phyloP scores from a whole-genome alignment of 805 yeast genomes.

The Candida fluviatilis region DNA sequence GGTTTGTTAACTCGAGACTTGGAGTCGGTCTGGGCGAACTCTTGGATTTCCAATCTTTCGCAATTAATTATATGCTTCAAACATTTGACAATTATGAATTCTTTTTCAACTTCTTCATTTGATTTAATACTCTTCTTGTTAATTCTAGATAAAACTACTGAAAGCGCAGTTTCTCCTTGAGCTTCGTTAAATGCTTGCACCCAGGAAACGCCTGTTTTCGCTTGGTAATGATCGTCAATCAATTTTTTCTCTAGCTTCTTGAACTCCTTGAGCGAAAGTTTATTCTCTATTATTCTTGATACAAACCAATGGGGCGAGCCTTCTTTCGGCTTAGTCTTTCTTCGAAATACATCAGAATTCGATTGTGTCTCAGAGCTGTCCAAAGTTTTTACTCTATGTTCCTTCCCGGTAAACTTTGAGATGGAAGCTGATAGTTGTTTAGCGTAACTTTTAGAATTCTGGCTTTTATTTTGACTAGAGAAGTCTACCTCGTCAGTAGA shows the following conservation, averaged over 20 bases:
- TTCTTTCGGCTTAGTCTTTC: conserved; percentile 26
- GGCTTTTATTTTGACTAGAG: no score
- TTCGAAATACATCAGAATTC: neutral
- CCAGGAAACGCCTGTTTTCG: conserved; percentile 25
- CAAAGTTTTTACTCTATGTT: conserved; percentile 1
- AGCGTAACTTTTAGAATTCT: neutral
- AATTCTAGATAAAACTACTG: conserved; percentile 33
- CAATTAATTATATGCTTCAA: conserved; percentile 30
- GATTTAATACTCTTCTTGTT: conserved; percentile 41
- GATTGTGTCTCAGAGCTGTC: conserved; percentile 4
- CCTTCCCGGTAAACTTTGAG: conserved; percentile 1
- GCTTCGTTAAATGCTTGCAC: conserved; percentile 29
- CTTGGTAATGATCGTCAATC: conserved; percentile 13
- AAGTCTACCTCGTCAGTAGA: no score
- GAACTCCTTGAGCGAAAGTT: conserved; percentile 28
- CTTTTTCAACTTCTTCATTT: conserved; percentile 41
- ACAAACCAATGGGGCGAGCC: conserved; percentile 42
- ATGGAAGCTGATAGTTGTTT: neutral
- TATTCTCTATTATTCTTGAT: conserved; percentile 30
- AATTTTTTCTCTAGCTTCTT: conserved; percentile 32
- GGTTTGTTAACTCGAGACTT: conserved; percentile 15
- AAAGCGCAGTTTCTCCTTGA: conserved; percentile 41
- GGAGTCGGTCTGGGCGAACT: conserved; percentile 6
- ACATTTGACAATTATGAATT: conserved; percentile 34
- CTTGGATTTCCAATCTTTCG: conserved; percentile 14